Evolutionary conservation across 1,139 yeast species (phyloP), one percentile per base, ranked within the genome.

Genomic region (Yamadazyma sp.): DNA sequence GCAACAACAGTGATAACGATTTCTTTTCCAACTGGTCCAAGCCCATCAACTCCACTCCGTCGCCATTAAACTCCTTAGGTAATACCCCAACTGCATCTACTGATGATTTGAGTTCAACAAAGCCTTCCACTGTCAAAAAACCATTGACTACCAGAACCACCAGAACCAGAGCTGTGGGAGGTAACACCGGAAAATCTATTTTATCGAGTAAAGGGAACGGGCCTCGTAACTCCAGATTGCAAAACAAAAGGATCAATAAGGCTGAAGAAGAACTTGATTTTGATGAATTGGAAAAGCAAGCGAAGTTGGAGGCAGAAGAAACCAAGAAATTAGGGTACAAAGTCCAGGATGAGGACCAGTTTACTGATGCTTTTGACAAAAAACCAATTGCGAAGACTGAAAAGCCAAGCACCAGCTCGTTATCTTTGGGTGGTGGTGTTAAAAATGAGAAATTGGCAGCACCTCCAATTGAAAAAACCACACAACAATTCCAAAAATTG

Each of bases 21-120:
- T 92, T 92, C 62, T 92, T 94, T 65, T 77, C 95, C 41, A 84
- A 80, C 59, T 89, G 96, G 95, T 88, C 87, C 45, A 87, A 87
- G 57, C 92, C 95, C 18, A 64, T 78, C 37, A 59, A 59, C 40
- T 53, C 66, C 17, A 68, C 79, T 3, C 81, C 87, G 11, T 79
- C 87, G 10, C 54, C 54, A 7, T 59, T 78, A 43, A 66, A 67
- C 5, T 78, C 86, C 10, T 65, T 75, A 44, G 66, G 65, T 34
- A 58, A 59, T 30, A 76, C 82, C 1, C 83, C 83, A 15, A 53
- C 61, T 27, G 66, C 66, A 9, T 66, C 75, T 2, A 57, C 67
- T 11, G 74, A 66, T 33, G 70, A 66, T 47, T 58, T 64, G 48
- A 42, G 55, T 53, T 44, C 57, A 40, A 48, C 59, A 20, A 49